Percentiles rank a stretch among this genome's conserved stretches.
Conservation (phyloP, 495 filamentous ascomycete species). For the Tricharina praecox region DNA sequence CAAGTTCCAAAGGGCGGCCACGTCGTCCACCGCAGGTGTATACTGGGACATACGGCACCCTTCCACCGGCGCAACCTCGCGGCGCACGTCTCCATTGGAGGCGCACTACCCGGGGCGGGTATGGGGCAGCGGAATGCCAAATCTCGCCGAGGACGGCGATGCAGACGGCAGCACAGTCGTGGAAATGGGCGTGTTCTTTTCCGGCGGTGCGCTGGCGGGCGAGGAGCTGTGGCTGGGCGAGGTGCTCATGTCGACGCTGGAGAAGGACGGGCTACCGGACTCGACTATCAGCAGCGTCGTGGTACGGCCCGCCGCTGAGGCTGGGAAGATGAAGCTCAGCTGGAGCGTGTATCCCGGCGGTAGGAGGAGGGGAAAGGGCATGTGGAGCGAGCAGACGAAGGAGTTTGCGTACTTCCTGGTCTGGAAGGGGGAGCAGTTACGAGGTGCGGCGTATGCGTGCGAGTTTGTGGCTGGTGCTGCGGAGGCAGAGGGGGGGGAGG, state of each 20-base stretch:
- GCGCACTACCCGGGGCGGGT: not conserved
- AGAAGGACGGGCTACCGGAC: not conserved
- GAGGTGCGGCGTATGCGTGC: conserved; percentile 17
- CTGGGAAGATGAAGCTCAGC: not conserved
- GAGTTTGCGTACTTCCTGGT: conserved; percentile 24
- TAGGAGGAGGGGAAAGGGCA: not conserved
- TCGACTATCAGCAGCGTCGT: not conserved
- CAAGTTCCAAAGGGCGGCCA: not conserved
- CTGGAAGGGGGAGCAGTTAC: conserved; percentile 9
- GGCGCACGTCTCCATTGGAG: not conserved
- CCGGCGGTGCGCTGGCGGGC: too few species aligned
- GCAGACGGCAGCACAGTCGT: not conserved
- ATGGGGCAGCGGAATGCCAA: too few species aligned
- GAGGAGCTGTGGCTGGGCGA: conserved; percentile 8
- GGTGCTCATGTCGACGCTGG: conserved; percentile 11
- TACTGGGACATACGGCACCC: conserved; percentile 7
- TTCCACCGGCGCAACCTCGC: not conserved
- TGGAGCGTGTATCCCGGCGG: conserved; percentile 19
- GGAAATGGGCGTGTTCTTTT: not conserved
- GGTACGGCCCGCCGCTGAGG: not conserved
- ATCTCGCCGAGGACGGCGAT: not conserved
- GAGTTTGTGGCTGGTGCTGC: conserved; percentile 15
- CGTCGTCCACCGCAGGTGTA: not conserved
- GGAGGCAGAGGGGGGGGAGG: not conserved
- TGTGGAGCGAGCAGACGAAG: conserved; percentile 18